Conservation (phyloP, 2,329 filamentous ascomycete species). For the Calonectria henricotiae region DNA sequence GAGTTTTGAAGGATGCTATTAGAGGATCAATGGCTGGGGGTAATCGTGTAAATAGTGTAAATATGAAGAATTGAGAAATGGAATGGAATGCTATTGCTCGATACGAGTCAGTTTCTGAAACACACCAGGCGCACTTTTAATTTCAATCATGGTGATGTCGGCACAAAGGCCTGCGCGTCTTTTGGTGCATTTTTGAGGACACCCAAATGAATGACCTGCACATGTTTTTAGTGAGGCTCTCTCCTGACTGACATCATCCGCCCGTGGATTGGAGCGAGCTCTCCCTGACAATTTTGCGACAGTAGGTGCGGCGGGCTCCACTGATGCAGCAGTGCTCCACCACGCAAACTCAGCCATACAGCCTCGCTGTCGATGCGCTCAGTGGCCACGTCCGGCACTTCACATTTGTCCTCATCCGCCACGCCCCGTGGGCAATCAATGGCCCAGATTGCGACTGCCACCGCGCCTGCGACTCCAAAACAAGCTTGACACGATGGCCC, state of each 20-base stretch:
- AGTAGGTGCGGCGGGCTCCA: constrained; percentile 34
- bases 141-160: neutral
- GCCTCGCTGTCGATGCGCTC: constrained; percentile 39
- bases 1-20: constrained; percentile 11
- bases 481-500: constrained; percentile 50
- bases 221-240: neutral
- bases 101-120: neutral
- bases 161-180: too few species aligned
- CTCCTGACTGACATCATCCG: neutral
- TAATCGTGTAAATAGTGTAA: constrained; percentile 24
- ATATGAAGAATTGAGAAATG: constrained; percentile 18
- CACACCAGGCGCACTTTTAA: neutral
- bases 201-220: neutral
- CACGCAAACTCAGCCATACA: constrained; percentile 45
- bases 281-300: constrained; percentile 20
- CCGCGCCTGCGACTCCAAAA: constrained; percentile 39
- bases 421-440: constrained; percentile 49
- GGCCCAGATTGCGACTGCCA: constrained; percentile 45
- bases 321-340: constrained; percentile 45
- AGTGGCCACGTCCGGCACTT: constrained; percentile 42
- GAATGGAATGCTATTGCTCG: constrained; percentile 4
- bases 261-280: constrained; percentile 18
- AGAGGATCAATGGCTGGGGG: constrained; percentile 35
- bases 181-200: neutral
- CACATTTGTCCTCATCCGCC: constrained; percentile 36